phyloP scores from a whole-genome alignment of 306 rosid genomes.

The Medicago arabica region DNA sequence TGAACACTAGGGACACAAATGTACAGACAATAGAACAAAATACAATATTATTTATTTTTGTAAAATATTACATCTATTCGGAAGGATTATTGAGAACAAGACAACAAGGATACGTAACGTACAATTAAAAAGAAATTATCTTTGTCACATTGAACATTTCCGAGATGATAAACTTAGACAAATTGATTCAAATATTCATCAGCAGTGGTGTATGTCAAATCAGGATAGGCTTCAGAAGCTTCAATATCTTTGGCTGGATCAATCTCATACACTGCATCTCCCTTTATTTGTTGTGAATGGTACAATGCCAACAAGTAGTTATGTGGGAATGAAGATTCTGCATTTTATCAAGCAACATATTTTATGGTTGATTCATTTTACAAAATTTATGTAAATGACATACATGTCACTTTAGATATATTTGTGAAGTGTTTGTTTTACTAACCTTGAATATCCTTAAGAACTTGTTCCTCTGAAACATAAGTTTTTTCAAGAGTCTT shows the following conservation, averaged over 20 bases:
- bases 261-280: constrained; percentile 54
- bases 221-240: constrained; percentile 51
- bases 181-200: constrained; percentile 48
- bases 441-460: constrained; percentile 51
- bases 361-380: not conserved
- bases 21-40: not conserved
- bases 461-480: constrained; percentile 50
- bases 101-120: not conserved
- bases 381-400: not conserved
- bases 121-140: not conserved
- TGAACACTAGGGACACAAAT: not conserved
- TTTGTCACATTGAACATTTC: not conserved
- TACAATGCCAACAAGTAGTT: constrained; percentile 44
- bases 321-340: constrained; percentile 45
- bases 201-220: constrained; percentile 49
- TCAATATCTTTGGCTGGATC: constrained; percentile 50
- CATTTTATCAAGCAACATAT: constrained; percentile 20
- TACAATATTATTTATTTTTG: not conserved
- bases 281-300: constrained; percentile 50
- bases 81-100: not conserved
- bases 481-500: constrained; percentile 47
- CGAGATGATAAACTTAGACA: constrained; percentile 1
- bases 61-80: constrained; percentile 1
- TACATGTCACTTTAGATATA: not conserved
- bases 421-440: not conserved